Evolutionary conservation across 2,329 filamentous ascomycete genomes (phyloP).

Genomic region (Colletotrichum camelliae): DNA sequence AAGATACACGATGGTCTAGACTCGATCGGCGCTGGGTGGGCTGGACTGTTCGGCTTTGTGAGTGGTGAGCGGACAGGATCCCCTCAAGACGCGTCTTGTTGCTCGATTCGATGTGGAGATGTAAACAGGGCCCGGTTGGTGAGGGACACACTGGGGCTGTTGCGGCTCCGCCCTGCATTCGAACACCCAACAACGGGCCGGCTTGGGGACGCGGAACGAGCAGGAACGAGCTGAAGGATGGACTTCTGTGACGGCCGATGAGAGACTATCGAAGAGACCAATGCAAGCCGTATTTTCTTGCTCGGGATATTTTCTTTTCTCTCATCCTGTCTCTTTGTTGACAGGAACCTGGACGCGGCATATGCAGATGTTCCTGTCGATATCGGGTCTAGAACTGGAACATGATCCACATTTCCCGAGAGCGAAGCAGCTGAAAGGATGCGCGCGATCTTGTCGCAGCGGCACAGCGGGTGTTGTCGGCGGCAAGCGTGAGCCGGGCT

Average conservation of each 20-base stretch:
- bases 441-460: neutral
- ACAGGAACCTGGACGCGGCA: neutral
- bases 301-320: neutral
- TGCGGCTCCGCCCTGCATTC: neutral
- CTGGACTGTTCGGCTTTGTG: neutral
- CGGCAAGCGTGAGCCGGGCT: conserved; percentile 1
- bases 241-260: neutral
- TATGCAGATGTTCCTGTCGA: neutral
- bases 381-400: neutral
- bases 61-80: neutral
- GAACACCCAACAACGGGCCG: neutral
- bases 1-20: neutral
- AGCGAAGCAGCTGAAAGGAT: neutral
- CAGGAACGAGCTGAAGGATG: neutral
- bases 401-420: neutral
- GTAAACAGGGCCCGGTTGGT: neutral
- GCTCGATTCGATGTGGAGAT: neutral
- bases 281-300: neutral
- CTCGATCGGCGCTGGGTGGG: neutral
- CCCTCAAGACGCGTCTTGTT: neutral
- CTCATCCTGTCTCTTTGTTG: neutral
- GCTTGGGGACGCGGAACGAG: neutral
- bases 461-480: neutral
- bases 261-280: neutral
- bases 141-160: neutral